Evolutionary conservation across 805 yeast genomes (phyloP), one percentile per base, ranked within the genome.

Genomic region (Helenozyma baotianmanensis): DNA sequence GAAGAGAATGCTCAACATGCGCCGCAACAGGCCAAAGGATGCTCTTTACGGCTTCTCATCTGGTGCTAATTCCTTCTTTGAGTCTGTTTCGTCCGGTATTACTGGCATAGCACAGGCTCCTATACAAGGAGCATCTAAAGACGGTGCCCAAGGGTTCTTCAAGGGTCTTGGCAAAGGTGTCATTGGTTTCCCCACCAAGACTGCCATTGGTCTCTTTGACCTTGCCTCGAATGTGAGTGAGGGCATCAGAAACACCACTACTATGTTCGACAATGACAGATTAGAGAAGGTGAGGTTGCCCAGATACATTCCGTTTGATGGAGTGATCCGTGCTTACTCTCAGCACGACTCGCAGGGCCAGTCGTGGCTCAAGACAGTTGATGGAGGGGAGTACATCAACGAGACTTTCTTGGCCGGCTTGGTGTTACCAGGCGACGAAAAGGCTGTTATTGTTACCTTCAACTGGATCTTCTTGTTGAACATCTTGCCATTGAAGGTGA

Each of bases 171-270:
- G 98, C 4, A 84, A 81, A 50, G 99, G 98, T 9, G 52, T 94
- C n/a, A 76, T 92, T 36, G 98, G 98, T 0, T 62, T 94, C 19
- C 98, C 99, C 0, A 89, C 98, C 0, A 92, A 92, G 64, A 86
- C 97, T 0, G 96, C 96, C 0, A 88, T 90, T 46, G 99, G 99
- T 9, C 55, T 92, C 15, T 80, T 92, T 45, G 99, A 92, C 54
- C 68, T 94, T 42, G 96, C 97, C 1, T 82, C 84, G 33, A 90
- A 86, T 56, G 80, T 92, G 23, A 80, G 95, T 61, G 97, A 89
- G 54, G 97, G 97, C 17, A 88, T 94, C 30, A 72, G 89, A 39
- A 89, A 82, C 54, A 85, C 97, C 0, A 87, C 99, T 0, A 85
- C 96, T 0, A 90, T 84, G 1, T 82, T 87, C 53, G 96, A 87